Conservation (phyloP, 192 early-diverging fungal genomes). For the Tieghemiomyces parasiticus region DNA sequence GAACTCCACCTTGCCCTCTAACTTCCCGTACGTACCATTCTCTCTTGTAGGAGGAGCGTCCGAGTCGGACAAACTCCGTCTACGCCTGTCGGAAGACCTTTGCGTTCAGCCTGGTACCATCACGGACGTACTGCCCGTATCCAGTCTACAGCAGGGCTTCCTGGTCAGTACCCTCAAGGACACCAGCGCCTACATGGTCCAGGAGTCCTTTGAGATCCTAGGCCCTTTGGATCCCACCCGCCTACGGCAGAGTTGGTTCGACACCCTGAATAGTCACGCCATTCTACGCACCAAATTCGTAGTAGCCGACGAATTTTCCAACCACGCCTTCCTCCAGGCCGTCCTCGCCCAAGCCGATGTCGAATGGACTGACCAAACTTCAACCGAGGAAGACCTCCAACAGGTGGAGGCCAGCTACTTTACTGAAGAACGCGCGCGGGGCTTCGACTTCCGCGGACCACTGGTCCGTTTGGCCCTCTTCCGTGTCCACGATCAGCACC, state of each 20-base stretch:
- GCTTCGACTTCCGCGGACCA: not conserved
- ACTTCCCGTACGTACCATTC: not conserved
- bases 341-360: not conserved
- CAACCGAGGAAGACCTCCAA: not conserved
- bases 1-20: not conserved
- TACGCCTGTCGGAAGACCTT: not conserved
- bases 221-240: not conserved
- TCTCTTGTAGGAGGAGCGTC: not conserved
- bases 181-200: not conserved
- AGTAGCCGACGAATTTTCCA: not conserved
- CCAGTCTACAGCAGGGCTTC: not conserved
- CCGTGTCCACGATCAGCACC: not conserved
- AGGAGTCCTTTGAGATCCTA: not conserved
- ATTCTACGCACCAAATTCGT: conserved; percentile 2
- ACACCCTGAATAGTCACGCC: not conserved
- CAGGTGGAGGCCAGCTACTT: not conserved
- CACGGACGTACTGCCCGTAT: not conserved
- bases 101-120: not conserved
- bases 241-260: not conserved
- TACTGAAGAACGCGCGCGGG: not conserved
- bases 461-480: not conserved
- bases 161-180: not conserved
- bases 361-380: not conserved
- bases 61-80: not conserved
- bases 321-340: not conserved